Conservation (phyloP, 2,329 filamentous ascomycete species). For the Trichoderma guizhouense region DNA sequence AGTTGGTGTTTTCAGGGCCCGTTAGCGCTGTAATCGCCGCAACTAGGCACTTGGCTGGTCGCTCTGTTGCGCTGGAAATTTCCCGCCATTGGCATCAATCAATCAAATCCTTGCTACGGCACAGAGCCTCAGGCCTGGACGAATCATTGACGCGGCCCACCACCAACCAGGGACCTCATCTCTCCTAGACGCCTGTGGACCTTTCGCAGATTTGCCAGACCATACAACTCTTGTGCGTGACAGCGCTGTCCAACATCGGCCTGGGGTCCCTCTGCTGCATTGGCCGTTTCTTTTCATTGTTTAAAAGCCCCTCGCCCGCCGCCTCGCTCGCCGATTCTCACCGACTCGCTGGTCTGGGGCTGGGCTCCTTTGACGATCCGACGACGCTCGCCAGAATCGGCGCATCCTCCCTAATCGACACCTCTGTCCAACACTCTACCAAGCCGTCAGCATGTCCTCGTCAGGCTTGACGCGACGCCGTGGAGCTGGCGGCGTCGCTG, state of each 20-base stretch:
- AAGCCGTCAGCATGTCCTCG: conserved; percentile 35
- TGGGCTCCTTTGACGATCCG: conserved; percentile 7
- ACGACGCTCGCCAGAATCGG: conserved; percentile 9
- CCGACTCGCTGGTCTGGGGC: conserved; percentile 14
- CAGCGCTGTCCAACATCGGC: conserved; percentile 2
- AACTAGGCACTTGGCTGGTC: not conserved
- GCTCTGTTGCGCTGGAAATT: not conserved
- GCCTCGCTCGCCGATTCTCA: conserved; percentile 4
- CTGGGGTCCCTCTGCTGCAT: not conserved
- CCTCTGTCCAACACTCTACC: conserved; percentile 13
- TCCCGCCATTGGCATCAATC: not conserved
- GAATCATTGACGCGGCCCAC: conserved; percentile 16
- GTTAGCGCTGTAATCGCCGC: not conserved
- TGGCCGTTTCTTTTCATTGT: not conserved
- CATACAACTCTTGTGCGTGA: not conserved
- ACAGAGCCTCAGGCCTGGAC: conserved; percentile 12
- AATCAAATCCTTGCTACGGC: not conserved
- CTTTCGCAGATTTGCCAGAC: conserved; percentile 20
- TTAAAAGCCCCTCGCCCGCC: not conserved
- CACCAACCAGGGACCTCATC: conserved; percentile 15
- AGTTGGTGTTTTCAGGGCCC: not conserved
- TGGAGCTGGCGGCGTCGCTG: conserved; percentile 60
- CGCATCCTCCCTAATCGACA: conserved; percentile 3
- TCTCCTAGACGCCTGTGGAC: conserved; percentile 16
- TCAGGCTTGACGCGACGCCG: conserved; percentile 63